Evolutionary conservation across 106 monocot species (phyloP).

Genomic region (Posidonia australis): DNA sequence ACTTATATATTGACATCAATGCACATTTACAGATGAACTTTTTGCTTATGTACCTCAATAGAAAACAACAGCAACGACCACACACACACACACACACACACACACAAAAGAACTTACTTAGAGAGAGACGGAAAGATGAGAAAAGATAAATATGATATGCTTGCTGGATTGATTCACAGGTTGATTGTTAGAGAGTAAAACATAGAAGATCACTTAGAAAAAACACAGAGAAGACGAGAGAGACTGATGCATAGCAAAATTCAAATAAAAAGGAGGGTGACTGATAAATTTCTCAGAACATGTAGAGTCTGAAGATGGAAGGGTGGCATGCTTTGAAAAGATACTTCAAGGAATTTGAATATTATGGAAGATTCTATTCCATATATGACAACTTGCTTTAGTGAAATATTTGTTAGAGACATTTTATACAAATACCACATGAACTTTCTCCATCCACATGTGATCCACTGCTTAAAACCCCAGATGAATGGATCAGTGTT

Average conservation of each 20-base stretch:
- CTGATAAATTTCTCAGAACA: no score
- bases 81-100: neutral
- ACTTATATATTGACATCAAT: conserved; percentile 11
- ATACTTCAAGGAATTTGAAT: conserved; percentile 25
- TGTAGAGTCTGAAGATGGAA: neutral
- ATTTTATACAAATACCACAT: conserved; percentile 35
- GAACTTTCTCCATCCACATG: conserved; percentile 56
- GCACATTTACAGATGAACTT: conserved; percentile 9
- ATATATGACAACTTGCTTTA: conserved; percentile 43
- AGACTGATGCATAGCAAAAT: no score
- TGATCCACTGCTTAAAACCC: conserved; percentile 18
- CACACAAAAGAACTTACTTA: neutral
- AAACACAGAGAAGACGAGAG: no score
- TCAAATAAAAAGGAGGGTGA: no score
- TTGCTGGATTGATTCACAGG: no score
- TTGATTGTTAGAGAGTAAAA: no score
- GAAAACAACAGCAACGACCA: neutral
- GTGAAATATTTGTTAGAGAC: conserved; percentile 20
- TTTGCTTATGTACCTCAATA: conserved; percentile 4
- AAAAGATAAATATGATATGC: no score
- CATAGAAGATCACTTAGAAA: no score
- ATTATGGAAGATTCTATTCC: conserved; percentile 76
- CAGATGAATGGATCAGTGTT: neutral
- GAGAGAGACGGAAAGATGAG: neutral
- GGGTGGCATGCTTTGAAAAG: neutral